phyloP scores from a whole-genome alignment of 805 yeast genomes.

The Candida palmyrensis region DNA sequence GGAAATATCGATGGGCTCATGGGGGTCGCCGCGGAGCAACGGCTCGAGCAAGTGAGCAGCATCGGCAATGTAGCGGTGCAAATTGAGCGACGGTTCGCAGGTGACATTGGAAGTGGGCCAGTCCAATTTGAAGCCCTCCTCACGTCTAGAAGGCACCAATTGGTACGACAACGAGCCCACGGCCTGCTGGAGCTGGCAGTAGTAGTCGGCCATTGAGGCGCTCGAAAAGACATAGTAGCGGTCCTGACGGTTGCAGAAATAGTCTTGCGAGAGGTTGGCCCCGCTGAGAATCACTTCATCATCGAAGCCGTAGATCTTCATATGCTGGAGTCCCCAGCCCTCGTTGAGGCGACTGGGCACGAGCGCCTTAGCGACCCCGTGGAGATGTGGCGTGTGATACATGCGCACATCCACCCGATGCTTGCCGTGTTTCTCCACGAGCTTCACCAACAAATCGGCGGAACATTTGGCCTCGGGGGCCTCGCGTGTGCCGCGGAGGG shows the following conservation, averaged over 20 bases:
- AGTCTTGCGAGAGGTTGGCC: constrained; percentile 87
- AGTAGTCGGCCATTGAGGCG: constrained; percentile 60
- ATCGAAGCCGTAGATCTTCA: constrained; percentile 95
- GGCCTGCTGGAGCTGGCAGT: constrained; percentile 62
- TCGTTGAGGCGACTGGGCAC: constrained; percentile 87
- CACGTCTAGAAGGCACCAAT: constrained; percentile 39
- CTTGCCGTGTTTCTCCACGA: constrained; percentile 60
- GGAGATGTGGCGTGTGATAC: constrained; percentile 84
- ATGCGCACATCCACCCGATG: constrained; percentile 72
- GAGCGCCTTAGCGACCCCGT: constrained; percentile 57
- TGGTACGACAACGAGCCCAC: constrained; percentile 69
- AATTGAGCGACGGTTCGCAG: constrained; percentile 60
- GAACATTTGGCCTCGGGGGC: constrained; percentile 67
- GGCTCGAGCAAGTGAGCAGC: constrained; percentile 55
- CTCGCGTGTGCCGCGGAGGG: constrained; percentile 89
- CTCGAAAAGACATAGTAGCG: constrained; percentile 74
- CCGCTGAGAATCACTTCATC: constrained; percentile 84
- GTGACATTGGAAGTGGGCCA: constrained; percentile 74
- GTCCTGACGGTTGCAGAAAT: constrained; percentile 93
- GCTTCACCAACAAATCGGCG: constrained; percentile 65
- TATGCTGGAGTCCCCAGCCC: constrained; percentile 91
- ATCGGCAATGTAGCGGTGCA: constrained; percentile 47
- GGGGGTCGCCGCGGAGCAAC: constrained; percentile 44
- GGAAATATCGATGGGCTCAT: constrained; percentile 23
- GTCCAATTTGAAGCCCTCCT: constrained; percentile 48